Base-by-base conservation (phyloP, 345 rosid species). In the Citrus cavaleriei region DNA sequence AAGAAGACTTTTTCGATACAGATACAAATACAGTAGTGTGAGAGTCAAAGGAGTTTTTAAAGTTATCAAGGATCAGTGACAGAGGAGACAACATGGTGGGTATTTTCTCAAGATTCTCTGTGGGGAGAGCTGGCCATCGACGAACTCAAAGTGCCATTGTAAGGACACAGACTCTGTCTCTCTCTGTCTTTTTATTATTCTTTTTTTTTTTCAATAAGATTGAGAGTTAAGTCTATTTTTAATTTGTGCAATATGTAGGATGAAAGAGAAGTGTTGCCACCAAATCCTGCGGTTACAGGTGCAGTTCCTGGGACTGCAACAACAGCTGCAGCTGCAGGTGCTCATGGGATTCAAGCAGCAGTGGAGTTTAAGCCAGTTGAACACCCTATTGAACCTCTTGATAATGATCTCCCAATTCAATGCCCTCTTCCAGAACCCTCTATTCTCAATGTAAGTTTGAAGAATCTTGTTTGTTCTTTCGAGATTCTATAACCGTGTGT, bases 381-480 rank as follows among this genome's bases (percentile, higher is more conserved):
- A 85, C 98, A 90, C 83, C 99, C 99, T 0, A 83, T 81, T 0
- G 99, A 93, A 89, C 99, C 99, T 75, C 78, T 87, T n/a, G 90
- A 93, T 81, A 90, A 82, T 57, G 97, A 90, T 81, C 87, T 54
- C 78, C 96, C 99, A 1, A 90, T 95, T 76, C 95, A 91, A 51
- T 95, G 99, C 83, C 99, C 97, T 5, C 72, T 88, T 7, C 95
- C 99, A 0, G 99, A 95, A 80, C 98, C 95, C 75, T 95, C 98
- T 30, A 93, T 95, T 84, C 92, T 95, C 30, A 91, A 95, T 83
- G 99, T 95, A 87, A 84, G 88, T 75, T 66, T 61, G 27, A 25
- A 25, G 58, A 54, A 18, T 54, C 22, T 54, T 54, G 58, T 54
- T 37, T 63, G 24, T 51, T 77, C 18, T 25, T 7, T 72, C 30